Evolutionary conservation across 2,329 filamentous ascomycete species (phyloP), one percentile per base, ranked within the genome.

Genomic region (Xylariaceae sp.): DNA sequence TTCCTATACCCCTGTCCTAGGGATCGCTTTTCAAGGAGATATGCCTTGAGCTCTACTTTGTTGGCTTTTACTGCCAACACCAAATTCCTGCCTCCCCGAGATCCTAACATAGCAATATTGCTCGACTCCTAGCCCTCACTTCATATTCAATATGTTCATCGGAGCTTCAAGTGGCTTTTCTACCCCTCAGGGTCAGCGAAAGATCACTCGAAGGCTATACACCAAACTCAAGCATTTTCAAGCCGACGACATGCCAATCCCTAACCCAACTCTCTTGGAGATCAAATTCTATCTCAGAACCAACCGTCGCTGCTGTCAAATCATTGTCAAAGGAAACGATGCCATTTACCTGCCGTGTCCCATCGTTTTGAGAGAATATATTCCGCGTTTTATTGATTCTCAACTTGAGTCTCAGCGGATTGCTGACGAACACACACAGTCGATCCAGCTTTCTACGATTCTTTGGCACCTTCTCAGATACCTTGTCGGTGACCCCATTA

Each of bases 321-420:
- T 61, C 32, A 51, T 50, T 26, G 34, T 61, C 12, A 9, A 55
- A 5, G 29, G 46, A 2, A 32, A 30, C 40, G 43, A 51, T 31
- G 11, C 26, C 7, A 27, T 49, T 12, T 9, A 37, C 34, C 2
- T n/a, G 4, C 9, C 49, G 7, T 35, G 42, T 19, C 40, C 44
- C 26, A 43, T 41, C 30, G 12, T 54, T 12, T 47, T 54, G n/a
- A 46, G 53, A 27, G 37, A 60, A 46, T 62, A 58, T 53, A 57
- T 64, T 47, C 69, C 73, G 6, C 64, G 66, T 29, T 75, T 75
- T 55, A 67, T 76, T 26, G 51, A 67, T 35, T 74, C 72, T 37
- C 74, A 76, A 56, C 65, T 74, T 31, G 64, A 73, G 53, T 69
- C 70, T 1, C 70, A 75, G 58, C 65, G 63, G 44, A 65, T 75